phyloP scores from a whole-genome alignment of 78 protist genomes.

The Protostelium mycophagum region DNA sequence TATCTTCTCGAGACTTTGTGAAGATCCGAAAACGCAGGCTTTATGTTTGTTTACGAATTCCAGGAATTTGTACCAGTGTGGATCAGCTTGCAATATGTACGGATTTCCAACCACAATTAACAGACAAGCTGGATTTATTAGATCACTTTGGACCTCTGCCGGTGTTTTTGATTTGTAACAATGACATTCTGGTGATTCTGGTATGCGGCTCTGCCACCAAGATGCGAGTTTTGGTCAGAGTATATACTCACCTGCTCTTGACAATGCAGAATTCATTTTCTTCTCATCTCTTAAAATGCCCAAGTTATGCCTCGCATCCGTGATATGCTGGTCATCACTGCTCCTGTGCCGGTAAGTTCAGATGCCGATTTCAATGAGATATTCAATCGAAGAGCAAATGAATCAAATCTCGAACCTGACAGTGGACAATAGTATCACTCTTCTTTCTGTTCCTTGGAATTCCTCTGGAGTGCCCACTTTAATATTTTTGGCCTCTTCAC shows the following conservation, averaged over 20 bases:
- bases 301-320: background rate
- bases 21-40: too few relatives aligned
- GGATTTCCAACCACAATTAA: background rate
- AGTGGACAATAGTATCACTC: background rate
- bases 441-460: background rate
- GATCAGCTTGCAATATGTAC: background rate
- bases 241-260: constrained; percentile 2
- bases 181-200: background rate
- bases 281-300: background rate
- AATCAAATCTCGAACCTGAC: too few relatives aligned
- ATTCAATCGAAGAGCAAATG: too few relatives aligned
- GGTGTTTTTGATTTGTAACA: too few relatives aligned
- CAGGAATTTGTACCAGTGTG: background rate
- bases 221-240: too few relatives aligned
- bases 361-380: too few relatives aligned
- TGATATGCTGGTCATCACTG: background rate
- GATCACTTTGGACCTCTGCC: too few relatives aligned
- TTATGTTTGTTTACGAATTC: too few relatives aligned
- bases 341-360: too few relatives aligned
- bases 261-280: background rate
- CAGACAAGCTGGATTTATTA: background rate
- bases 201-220: background rate
- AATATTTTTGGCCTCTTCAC: too few relatives aligned
- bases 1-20: too few relatives aligned
- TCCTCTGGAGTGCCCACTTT: background rate